phyloP scores from a whole-genome alignment of 2,329 filamentous ascomycete species.

The Furcasterigmium sp. region DNA sequence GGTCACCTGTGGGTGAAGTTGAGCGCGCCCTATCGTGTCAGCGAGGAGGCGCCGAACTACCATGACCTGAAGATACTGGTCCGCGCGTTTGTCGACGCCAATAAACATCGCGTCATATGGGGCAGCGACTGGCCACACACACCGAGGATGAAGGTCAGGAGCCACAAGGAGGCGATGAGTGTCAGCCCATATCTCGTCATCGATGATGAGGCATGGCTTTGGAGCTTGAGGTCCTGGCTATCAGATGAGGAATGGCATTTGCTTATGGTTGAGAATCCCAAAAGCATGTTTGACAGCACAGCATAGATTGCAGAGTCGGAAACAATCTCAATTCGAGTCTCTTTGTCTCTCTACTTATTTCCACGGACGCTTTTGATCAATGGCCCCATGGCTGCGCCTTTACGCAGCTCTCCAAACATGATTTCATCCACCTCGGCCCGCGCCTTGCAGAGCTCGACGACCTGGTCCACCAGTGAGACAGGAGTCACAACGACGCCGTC shows the following conservation, averaged over 20 bases:
- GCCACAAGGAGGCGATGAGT: constrained; percentile 22
- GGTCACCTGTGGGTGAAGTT: constrained; percentile 29
- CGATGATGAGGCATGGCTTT: constrained; percentile 17
- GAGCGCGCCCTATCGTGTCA: constrained; percentile 29
- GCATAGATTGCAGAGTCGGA: no score
- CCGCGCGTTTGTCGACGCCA: constrained; percentile 22
- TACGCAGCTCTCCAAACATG: constrained; percentile 10
- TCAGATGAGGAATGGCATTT: constrained; percentile 17
- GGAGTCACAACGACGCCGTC: constrained; percentile 23
- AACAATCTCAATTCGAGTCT: no score
- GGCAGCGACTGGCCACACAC: constrained; percentile 34
- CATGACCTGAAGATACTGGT: constrained; percentile 24
- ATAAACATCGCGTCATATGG: constrained; percentile 25
- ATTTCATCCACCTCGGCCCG: constrained; percentile 21
- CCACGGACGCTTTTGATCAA: constrained; percentile 4
- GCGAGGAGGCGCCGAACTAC: constrained; percentile 21
- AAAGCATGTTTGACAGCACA: constrained; percentile 1
- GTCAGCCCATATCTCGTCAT: constrained; percentile 20
- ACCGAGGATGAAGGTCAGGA: constrained; percentile 28
- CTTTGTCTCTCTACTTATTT: not conserved
- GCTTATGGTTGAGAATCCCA: constrained; percentile 11
- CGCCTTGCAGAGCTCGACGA: constrained; percentile 19
- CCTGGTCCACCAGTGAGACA: constrained; percentile 15
- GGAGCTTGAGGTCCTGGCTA: constrained; percentile 15
- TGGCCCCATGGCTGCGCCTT: constrained; percentile 6